Evolutionary conservation across 2,329 filamentous ascomycete species (phyloP), one percentile per base, ranked within the genome.

Genomic region (Fusarium globosum): DNA sequence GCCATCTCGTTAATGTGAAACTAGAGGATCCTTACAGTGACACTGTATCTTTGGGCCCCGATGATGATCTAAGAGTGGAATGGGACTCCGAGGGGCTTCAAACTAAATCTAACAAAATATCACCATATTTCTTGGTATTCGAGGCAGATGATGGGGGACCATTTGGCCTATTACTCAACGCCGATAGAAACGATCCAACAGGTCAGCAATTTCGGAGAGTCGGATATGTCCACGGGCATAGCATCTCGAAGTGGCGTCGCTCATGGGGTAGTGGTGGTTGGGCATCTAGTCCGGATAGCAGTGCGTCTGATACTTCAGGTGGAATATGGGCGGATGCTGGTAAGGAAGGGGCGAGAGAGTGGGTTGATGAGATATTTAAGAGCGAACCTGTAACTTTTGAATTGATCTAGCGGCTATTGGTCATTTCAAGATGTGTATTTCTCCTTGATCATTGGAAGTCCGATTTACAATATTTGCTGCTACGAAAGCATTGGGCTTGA

Each of bases 241-340:
- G 28, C 5, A 51, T 41, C 6, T 60, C 57, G 4, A 52, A 39
- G 18, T 53, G 45, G 46, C 45, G 57, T 18, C 57, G 57, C 12
- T 60, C 57, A 14, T 60, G 57, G 45, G 45, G 28, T 4, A 60
- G 57, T 53, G 57, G 57, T 2, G 57, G 57, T 12, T 60, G 57
- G 57, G 26, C 6, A 15, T 30, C 41, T 10, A 58, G 55, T 45
- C 20, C 13, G 7, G 14, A 11, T 41, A 58, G 33, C 42, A 36
- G 42, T 48, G 15, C 16, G 4, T 49, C 42, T 12, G 42, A 28
- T 15, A 16, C 26, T 18, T 60, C 57, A 8, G 46, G 45, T 10
- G 45, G 21, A 18, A 21, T 53, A 4, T 60, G 35, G 46, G 57
- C 41, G 9, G 28, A 60, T 21, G 26, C 57, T n/a, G 30, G 28